Evolutionary conservation across 345 rosid species (phyloP).

Genomic region (Hibiscus tridactylites): DNA sequence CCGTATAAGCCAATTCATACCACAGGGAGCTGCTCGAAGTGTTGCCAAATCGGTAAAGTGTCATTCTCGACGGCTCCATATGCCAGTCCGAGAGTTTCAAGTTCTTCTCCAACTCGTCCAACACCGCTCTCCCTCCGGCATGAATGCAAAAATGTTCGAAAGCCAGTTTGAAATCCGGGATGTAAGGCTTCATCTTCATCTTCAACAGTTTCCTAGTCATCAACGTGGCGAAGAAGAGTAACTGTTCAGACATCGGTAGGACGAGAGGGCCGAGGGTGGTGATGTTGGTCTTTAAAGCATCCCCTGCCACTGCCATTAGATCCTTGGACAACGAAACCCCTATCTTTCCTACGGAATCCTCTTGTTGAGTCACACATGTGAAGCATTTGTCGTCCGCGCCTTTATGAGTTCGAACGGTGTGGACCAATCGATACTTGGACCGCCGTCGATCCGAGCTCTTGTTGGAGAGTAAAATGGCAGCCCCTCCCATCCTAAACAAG

Average conservation of each 20-base stretch:
- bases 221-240: slow-evolving; percentile 32
- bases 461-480: slow-evolving; percentile 35
- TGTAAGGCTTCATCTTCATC: slow-evolving; percentile 29
- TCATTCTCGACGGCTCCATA: slow-evolving; percentile 43
- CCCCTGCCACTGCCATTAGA: slow-evolving; percentile 41
- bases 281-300: slow-evolving; percentile 34
- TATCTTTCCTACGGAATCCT: slow-evolving; percentile 28
- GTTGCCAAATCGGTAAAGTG: slow-evolving; percentile 42
- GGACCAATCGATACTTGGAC: slow-evolving; percentile 34
- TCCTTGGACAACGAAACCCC: slow-evolving; percentile 34
- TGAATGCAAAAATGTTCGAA: slow-evolving; percentile 50
- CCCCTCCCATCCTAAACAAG: slow-evolving; percentile 38
- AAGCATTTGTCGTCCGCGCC: slow-evolving; percentile 41
- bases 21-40: slow-evolving; percentile 41
- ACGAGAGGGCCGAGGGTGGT: slow-evolving; percentile 40
- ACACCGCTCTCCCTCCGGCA: slow-evolving; percentile 48
- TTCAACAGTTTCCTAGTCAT: slow-evolving; percentile 28
- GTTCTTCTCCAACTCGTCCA: slow-evolving; percentile 43
- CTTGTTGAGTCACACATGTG: slow-evolving; percentile 33
- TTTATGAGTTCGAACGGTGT: slow-evolving; percentile 39
- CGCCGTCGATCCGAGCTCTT: slow-evolving; percentile 21
- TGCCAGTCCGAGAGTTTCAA: slow-evolving; percentile 34
- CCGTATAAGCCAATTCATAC: slow-evolving; percentile 39
- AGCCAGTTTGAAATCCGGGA: slow-evolving; percentile 42
- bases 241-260: slow-evolving; percentile 35